Percentiles rank a stretch among this genome's conserved stretches.
Conservation (phyloP, 2,329 filamentous ascomycete species). For the Chaetomium strumarium region DNA sequence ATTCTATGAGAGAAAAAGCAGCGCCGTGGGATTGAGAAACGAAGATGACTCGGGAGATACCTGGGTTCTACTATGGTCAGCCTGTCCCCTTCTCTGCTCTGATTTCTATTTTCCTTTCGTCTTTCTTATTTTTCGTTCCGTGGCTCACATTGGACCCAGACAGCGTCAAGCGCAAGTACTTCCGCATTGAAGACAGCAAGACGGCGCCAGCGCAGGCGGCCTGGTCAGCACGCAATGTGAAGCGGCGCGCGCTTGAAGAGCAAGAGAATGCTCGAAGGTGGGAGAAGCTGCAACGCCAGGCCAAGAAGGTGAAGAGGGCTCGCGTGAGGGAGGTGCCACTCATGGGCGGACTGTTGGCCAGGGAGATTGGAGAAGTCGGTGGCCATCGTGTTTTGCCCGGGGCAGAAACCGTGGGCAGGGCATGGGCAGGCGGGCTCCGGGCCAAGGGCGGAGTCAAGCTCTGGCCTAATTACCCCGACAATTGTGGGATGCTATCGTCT, state of each 20-base stretch:
- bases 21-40: too few relatives aligned
- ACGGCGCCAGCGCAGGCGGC: slow-evolving; percentile 32
- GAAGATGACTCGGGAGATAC: slow-evolving; percentile 17
- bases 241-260: slow-evolving; percentile 14
- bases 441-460: slow-evolving; percentile 37
- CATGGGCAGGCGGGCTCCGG: slow-evolving; percentile 34
- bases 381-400: not conserved
- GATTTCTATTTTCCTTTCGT: not conserved
- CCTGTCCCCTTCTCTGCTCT: not conserved
- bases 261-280: not conserved
- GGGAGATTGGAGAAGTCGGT: not conserved
- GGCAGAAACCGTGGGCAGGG: not conserved
- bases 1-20: too few relatives aligned
- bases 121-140: too few relatives aligned
- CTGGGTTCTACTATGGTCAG: slow-evolving; percentile 21
- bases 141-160: slow-evolving; percentile 33
- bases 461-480: slow-evolving; percentile 24
- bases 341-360: slow-evolving; percentile 11
- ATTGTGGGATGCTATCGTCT: not conserved
- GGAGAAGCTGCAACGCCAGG: not conserved
- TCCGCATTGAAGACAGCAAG: slow-evolving; percentile 56
- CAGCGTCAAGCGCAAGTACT: slow-evolving; percentile 57
- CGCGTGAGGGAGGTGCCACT: not conserved
- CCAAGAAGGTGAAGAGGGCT: slow-evolving; percentile 1
- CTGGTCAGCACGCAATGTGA: slow-evolving; percentile 20